Base-by-base conservation (phyloP, 495 filamentous ascomycete species). In the Aspergillus baeticus region DNA sequence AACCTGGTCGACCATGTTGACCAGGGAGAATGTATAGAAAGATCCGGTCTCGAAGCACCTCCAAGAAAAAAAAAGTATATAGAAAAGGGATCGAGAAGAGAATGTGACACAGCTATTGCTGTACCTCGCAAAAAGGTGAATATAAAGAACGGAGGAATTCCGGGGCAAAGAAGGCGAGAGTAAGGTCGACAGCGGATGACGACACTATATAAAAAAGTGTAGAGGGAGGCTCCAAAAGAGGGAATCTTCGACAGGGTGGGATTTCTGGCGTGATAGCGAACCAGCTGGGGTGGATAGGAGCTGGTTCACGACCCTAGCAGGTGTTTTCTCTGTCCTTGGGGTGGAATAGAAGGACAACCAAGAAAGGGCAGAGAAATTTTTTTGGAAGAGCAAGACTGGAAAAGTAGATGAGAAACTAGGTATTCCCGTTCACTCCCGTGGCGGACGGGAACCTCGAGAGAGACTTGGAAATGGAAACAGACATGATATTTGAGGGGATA, bases 1-100 rank as follows among this genome's bases (percentile, higher is more conserved):
- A 72, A 70, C 79, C 64, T 78, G 79, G 55, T 83, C 78, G 77
- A 84, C 82, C 77, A 79, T 77, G 42, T 69, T 59, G 53, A 57
- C 48, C 42, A 37, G 50, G n/a, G 48, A 46, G 44, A 36, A 20
- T 43, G 37, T 50, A 61, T 46, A 49, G 29, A 43, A 51, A 31
- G 58, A 51, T 15, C 21, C 31, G n/a, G 35, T 52, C 31, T 41
- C 26, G 14, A 29, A 33, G 33, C 48, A 51, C 23, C 52, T 22
- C 41, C 35, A 33, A 43, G 51, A 48, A 38, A 41, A 48, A 37
- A 51, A 44, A 50, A 52, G 17, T 43, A 46, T 58, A 52, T 33
- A 50, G 43, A 55, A 26, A 43, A 51, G 36, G 20, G 58, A 55
- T 46, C 37, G 35, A 53, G 20, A 20, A 55, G 54, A 33, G n/a